Evolutionary conservation across 164 flowering plant species (phyloP).

Genomic region (Chimonanthus praecox): DNA sequence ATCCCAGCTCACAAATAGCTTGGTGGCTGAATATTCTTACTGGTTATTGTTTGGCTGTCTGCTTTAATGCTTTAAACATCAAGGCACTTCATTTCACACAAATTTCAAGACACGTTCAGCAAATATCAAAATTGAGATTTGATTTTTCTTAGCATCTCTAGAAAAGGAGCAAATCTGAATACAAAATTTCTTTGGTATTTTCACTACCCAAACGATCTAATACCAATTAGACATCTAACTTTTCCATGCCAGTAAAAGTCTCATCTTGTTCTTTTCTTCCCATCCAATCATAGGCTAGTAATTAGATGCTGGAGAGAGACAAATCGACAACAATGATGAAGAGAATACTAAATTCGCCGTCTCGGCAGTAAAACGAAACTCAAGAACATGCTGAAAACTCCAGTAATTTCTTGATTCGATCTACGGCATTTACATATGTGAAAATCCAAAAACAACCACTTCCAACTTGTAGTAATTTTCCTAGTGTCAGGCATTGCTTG

Average conservation of each 20-base stretch:
- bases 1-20: too few relatives aligned
- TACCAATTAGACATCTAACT: not conserved
- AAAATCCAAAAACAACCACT: not conserved
- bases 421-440: not conserved
- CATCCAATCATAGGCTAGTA: too few relatives aligned
- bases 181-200: not conserved
- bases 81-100: not conserved
- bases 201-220: not conserved
- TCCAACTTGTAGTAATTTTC: not conserved
- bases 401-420: not conserved
- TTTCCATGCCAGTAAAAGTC: not conserved
- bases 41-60: too few relatives aligned
- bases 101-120: not conserved
- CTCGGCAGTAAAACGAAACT: not conserved
- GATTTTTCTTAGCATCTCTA: not conserved
- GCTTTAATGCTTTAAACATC: not conserved
- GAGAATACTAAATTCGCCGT: not conserved
- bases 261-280: too few relatives aligned
- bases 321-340: not conserved
- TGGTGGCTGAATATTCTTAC: too few relatives aligned
- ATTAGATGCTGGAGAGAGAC: too few relatives aligned
- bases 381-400: not conserved
- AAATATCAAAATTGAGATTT: not conserved
- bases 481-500: not conserved
- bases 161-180: not conserved